phyloP scores from a whole-genome alignment of 116 monocot species.

The Iris pallida region DNA sequence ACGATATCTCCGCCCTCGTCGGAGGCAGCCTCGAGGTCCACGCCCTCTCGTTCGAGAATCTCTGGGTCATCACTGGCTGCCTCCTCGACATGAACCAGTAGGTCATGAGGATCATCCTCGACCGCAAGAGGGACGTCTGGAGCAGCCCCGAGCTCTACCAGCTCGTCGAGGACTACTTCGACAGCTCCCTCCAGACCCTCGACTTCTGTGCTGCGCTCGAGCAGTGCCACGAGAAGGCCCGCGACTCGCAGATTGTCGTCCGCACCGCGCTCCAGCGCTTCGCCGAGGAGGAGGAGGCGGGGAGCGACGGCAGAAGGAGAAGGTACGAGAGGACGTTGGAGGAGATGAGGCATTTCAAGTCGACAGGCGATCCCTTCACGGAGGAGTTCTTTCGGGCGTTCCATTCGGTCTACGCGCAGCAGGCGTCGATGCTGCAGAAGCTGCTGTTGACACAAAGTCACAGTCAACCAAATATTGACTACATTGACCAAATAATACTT shows the following conservation, averaged over 20 bases:
- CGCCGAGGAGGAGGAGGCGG: constrained; percentile 14
- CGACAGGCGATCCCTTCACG: constrained; percentile 52
- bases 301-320: neutral
- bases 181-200: constrained; percentile 60
- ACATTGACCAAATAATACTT: too few species aligned
- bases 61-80: constrained; percentile 51
- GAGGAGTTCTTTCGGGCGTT: constrained; percentile 55
- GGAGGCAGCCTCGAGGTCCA: constrained; percentile 46
- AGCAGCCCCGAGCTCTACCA: constrained; percentile 50
- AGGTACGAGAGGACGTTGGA: constrained; percentile 50
- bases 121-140: constrained; percentile 71
- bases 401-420: constrained; percentile 46
- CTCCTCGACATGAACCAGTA: constrained; percentile 78
- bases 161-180: constrained; percentile 69
- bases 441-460: constrained; percentile 27
- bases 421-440: constrained; percentile 50
- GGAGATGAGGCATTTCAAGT: constrained; percentile 57
- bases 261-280: constrained; percentile 56
- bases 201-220: constrained; percentile 66
- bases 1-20: constrained; percentile 53
- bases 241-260: constrained; percentile 49
- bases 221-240: constrained; percentile 55
- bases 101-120: constrained; percentile 60
- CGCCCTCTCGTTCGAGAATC: constrained; percentile 54
- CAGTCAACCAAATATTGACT: too few species aligned